Evolutionary conservation across 148 eudicot species (phyloP).

Genomic region (Vaccinium darrowii): DNA sequence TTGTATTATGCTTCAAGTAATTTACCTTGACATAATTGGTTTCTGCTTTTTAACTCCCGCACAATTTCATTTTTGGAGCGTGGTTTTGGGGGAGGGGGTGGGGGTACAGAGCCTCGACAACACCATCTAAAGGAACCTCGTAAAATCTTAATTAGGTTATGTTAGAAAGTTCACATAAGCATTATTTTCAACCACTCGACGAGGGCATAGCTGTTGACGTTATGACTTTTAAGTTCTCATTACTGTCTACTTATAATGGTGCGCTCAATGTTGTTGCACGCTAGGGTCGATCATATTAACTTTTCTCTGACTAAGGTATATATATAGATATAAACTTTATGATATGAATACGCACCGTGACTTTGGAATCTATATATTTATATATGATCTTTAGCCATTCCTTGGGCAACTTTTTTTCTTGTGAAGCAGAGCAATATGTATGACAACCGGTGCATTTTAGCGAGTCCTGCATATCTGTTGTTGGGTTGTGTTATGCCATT

Average conservation of each 20-base stretch:
- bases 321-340: neutral
- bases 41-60: neutral
- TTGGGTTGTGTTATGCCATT: neutral
- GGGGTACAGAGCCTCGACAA: neutral
- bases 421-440: neutral
- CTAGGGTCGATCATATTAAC: neutral
- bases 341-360: neutral
- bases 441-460: neutral
- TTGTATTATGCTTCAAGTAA: neutral
- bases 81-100: neutral
- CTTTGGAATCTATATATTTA: neutral
- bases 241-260: neutral
- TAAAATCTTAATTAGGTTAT: neutral
- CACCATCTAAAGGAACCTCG: neutral
- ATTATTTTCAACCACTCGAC: neutral
- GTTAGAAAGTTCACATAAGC: neutral
- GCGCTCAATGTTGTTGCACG: neutral
- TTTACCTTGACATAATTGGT: neutral
- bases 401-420: neutral
- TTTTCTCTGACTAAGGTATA: neutral
- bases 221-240: neutral
- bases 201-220: neutral
- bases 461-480: neutral
- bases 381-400: neutral
- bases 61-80: neutral